Evolutionary conservation across 1,139 yeast genomes (phyloP).

Genomic region (Candida pseudoviswanathii): DNA sequence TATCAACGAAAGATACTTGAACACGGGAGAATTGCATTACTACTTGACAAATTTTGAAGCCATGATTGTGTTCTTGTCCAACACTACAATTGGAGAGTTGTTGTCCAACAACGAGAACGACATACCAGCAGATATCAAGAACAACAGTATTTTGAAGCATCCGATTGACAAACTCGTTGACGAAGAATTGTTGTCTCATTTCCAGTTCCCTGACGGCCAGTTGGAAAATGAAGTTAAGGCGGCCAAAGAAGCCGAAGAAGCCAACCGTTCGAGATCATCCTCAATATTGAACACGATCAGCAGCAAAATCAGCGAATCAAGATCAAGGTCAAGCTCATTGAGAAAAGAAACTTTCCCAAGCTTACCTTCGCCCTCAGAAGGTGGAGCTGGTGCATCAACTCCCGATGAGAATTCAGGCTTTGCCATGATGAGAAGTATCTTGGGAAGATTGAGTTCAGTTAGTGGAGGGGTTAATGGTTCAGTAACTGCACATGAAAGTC

Average conservation of each 20-base stretch:
- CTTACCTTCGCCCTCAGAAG: conserved; percentile 19
- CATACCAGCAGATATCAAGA: conserved; percentile 14
- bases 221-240: conserved; percentile 21
- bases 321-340: conserved; percentile 38
- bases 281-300: conserved; percentile 42
- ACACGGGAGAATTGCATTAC: conserved; percentile 42
- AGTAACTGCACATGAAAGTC: not conserved
- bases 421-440: conserved; percentile 36
- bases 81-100: conserved; percentile 38
- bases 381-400: conserved; percentile 16
- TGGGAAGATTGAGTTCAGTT: conserved; percentile 35
- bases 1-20: conserved; percentile 32
- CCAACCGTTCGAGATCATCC: conserved; percentile 38
- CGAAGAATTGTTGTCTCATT: conserved; percentile 31
- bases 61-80: conserved; percentile 39
- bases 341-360: conserved; percentile 34
- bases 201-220: conserved; percentile 34
- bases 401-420: conserved; percentile 23
- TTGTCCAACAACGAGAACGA: conserved; percentile 12
- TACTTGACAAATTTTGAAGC: conserved; percentile 50
- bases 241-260: conserved; percentile 18
- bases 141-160: conserved; percentile 21
- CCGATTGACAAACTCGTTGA: conserved; percentile 33
- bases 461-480: conserved; percentile 16
- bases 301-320: conserved; percentile 30